Conservation (phyloP, 352 stramenopile genomes). For the Phytophthora agathidicida region DNA sequence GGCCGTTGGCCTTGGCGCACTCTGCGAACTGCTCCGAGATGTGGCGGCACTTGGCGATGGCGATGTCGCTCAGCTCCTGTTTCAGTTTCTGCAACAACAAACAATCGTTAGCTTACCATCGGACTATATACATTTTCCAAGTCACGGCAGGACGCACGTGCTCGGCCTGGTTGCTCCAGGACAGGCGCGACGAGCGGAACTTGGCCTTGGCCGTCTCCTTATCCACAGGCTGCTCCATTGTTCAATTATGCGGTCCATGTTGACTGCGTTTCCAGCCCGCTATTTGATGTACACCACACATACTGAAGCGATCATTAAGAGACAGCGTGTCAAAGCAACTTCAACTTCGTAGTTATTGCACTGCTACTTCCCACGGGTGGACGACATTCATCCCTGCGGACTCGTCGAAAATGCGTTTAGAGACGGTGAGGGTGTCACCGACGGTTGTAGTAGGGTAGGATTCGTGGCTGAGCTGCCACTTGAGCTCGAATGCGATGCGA, state of each 20-base stretch:
- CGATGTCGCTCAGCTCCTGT: slow-evolving; percentile 84
- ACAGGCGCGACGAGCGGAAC: slow-evolving; percentile 78
- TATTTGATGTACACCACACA: slow-evolving; percentile 6
- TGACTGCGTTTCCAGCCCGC: slow-evolving; percentile 22
- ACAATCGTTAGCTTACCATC: background rate
- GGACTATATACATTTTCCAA: background rate
- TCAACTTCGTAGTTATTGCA: slow-evolving; percentile 9
- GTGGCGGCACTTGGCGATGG: slow-evolving; percentile 74
- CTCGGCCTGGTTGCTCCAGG: slow-evolving; percentile 86
- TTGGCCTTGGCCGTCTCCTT: slow-evolving; percentile 77
- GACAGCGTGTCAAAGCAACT: slow-evolving; percentile 11
- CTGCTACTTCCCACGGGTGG: slow-evolving; percentile 9
- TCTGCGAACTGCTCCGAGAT: slow-evolving; percentile 63
- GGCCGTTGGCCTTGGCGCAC: slow-evolving; percentile 67
- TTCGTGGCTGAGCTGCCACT: slow-evolving; percentile 73
- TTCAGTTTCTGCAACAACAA: slow-evolving; percentile 63
- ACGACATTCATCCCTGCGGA: slow-evolving; percentile 33
- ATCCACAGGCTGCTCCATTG: slow-evolving; percentile 59
- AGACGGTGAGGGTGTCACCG: slow-evolving; percentile 58
- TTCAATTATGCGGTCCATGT: slow-evolving; percentile 5
- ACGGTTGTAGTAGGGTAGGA: slow-evolving; percentile 50
- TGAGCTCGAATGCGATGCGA: slow-evolving; percentile 70
- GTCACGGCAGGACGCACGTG: slow-evolving; percentile 48
- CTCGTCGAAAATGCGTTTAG: slow-evolving; percentile 59
- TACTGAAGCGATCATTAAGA: slow-evolving; percentile 10